A percentile compares a stretch with the other conserved stretches of the same genome.
phyloP scores from a whole-genome alignment of 495 filamentous ascomycete species.

The Penicillium bovifimosum region DNA sequence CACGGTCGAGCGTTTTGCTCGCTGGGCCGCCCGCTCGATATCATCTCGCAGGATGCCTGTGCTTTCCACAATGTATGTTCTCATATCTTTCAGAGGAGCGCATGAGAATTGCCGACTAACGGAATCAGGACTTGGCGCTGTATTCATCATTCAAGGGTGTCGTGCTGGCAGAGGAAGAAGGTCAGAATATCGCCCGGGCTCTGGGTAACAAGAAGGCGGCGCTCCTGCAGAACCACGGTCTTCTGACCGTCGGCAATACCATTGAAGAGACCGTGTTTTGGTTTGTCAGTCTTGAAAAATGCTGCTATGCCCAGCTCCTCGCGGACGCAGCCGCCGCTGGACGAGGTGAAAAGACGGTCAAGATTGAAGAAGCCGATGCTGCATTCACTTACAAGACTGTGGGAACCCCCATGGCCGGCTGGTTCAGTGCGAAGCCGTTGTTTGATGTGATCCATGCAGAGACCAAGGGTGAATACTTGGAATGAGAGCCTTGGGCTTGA shows the following conservation, averaged over 20 bases:
- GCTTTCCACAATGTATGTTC: constrained; percentile 53
- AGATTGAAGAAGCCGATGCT: constrained; percentile 64
- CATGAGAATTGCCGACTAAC: constrained; percentile 8
- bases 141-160: constrained; percentile 66
- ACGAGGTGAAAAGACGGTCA: constrained; percentile 56
- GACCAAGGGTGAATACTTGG: constrained; percentile 53
- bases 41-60: constrained; percentile 67
- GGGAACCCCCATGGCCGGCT: constrained; percentile 58
- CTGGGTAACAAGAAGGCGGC: constrained; percentile 66
- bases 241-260: constrained; percentile 51
- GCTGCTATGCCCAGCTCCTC: constrained; percentile 68
- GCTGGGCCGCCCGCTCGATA: constrained; percentile 62
- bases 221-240: constrained; percentile 64
- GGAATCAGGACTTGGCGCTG: constrained; percentile 53
- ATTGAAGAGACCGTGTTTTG: constrained; percentile 64
- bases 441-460: constrained; percentile 69
- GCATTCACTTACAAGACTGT: constrained; percentile 60
- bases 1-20: constrained; percentile 66
- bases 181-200: constrained; percentile 56
- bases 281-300: constrained; percentile 71
- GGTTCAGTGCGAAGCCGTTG: constrained; percentile 66
- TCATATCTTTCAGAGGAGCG: not conserved
- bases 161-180: constrained; percentile 67
- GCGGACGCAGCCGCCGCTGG: constrained; percentile 70
- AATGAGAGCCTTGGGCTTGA: constrained; percentile 30